Conservation (phyloP, 2,329 filamentous ascomycete genomes). For the Aspergillus udagawae region DNA sequence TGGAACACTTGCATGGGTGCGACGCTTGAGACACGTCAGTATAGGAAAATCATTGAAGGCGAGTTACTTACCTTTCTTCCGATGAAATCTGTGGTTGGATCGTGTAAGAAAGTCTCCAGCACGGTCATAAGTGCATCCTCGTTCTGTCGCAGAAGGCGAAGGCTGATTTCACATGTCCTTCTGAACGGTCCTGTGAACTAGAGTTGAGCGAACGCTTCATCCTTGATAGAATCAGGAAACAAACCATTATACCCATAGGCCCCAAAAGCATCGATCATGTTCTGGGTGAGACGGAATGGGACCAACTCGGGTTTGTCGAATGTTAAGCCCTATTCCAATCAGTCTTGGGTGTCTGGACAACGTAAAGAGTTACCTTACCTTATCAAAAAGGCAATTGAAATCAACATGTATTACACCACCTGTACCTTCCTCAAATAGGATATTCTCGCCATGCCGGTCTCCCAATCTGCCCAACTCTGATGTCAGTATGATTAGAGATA, state of each 20-base stretch:
- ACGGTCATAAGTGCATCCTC: slow-evolving; percentile 97
- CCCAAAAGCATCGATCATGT: slow-evolving; percentile 97
- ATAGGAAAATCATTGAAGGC: background rate
- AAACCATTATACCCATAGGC: slow-evolving; percentile 80
- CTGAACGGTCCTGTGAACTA: slow-evolving; percentile 66
- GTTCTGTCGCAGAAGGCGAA: slow-evolving; percentile 79
- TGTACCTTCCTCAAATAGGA: slow-evolving; percentile 88
- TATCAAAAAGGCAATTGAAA: slow-evolving; percentile 99
- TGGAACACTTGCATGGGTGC: slow-evolving; percentile 51
- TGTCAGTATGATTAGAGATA: slow-evolving; percentile 3
- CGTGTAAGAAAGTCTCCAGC: slow-evolving; percentile 92
- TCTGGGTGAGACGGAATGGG: slow-evolving; percentile 94
- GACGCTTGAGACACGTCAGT: slow-evolving; percentile 37
- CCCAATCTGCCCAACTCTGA: slow-evolving; percentile 56
- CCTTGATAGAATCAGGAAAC: slow-evolving; percentile 1
- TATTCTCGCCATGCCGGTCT: slow-evolving; percentile 95
- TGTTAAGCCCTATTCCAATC: slow-evolving; percentile 60
- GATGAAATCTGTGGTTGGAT: slow-evolving; percentile 91
- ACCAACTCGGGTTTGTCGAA: slow-evolving; percentile 94
- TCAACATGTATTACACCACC: slow-evolving; percentile 96
- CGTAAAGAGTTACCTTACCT: slow-evolving; percentile 39
- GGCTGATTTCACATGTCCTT: slow-evolving; percentile 82
- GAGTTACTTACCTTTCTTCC: slow-evolving; percentile 57
- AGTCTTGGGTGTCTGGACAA: background rate
- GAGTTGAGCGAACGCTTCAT: background rate